Evolutionary conservation across 2,329 filamentous ascomycete genomes (phyloP).

Genomic region (Pyrenophora seminiperda): DNA sequence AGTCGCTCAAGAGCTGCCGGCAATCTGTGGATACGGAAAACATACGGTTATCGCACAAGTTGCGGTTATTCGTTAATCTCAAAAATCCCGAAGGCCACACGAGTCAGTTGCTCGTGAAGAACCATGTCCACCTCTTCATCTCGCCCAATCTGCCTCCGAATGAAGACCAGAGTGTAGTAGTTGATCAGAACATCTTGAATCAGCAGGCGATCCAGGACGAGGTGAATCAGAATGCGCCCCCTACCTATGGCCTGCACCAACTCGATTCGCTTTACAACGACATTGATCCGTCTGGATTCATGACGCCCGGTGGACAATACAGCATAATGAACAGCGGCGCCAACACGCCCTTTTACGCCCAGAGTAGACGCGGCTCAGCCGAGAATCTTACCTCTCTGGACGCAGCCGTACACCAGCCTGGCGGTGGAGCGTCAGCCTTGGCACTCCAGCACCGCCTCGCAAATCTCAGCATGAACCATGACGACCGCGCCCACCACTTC

Average conservation of each 20-base stretch:
- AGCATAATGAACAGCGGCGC: conserved; percentile 62
- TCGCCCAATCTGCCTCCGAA: conserved; percentile 91
- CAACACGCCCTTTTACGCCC: conserved; percentile 77
- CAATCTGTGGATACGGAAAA: conserved; percentile 88
- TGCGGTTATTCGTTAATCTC: conserved; percentile 87
- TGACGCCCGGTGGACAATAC: conserved; percentile 69
- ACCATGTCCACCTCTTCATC: conserved; percentile 92
- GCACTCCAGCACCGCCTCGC: conserved; percentile 72
- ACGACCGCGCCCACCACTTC: conserved; percentile 37
- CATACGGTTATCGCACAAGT: conserved; percentile 90
- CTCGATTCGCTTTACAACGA: conserved; percentile 91
- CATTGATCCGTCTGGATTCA: conserved; percentile 78
- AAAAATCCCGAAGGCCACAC: conserved; percentile 94
- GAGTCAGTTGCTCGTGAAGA: conserved; percentile 88
- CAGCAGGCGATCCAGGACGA: conserved; percentile 58
- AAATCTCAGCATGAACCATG: conserved; percentile 53
- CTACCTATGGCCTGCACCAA: conserved; percentile 86
- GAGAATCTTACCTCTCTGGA: conserved; percentile 76
- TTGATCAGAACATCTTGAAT: conserved; percentile 47
- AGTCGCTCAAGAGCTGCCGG: conserved; percentile 78
- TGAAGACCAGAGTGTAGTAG: conserved; percentile 75
- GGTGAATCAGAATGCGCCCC: conserved; percentile 74
- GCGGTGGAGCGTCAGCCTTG: conserved; percentile 58
- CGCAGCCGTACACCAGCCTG: conserved; percentile 37
- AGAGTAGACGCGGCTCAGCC: conserved; percentile 72